A percentile compares a stretch with the other conserved stretches of the same genome.
These are phyloP conservation scores for Ceratobasidium papillatum DNA, from an alignment of 1,284 basidiomycete genomes.

Conservation along the genomic window DNA sequence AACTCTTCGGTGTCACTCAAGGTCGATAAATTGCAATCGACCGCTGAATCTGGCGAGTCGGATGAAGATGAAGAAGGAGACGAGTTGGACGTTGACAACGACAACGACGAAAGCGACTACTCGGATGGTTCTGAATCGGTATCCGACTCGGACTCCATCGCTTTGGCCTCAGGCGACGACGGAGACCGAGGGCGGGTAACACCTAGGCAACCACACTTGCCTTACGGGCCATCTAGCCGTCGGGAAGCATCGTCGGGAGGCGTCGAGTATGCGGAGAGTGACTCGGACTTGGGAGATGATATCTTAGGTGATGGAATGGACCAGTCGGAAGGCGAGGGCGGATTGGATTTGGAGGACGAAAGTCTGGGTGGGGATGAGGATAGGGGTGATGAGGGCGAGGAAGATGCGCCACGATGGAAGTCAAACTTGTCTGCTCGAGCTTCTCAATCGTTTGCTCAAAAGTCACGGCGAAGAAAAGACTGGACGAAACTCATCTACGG, in stretches of 20 bases:
- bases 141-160: constrained; percentile 48
- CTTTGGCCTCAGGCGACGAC: constrained; percentile 6
- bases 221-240: constrained; percentile 52
- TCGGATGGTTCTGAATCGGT: constrained; percentile 43
- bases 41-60: constrained; percentile 1
- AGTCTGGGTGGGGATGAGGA: constrained; percentile 54
- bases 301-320: constrained; percentile 59
- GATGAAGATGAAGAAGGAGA: constrained; percentile 43
- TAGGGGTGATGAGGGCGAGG: constrained; percentile 52
- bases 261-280: constrained; percentile 80
- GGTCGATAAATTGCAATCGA: constrained; percentile 48
- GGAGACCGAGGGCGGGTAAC: constrained; percentile 45
- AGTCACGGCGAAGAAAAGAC: constrained; percentile 63
- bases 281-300: constrained; percentile 66
- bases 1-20: constrained; percentile 73
- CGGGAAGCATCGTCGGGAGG: constrained; percentile 53
- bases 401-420: constrained; percentile 78
- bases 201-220: constrained; percentile 51
- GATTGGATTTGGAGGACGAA: constrained; percentile 54
- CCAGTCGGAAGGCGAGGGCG: constrained; percentile 49
- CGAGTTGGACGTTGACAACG: constrained; percentile 47
- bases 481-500: constrained; percentile 91
- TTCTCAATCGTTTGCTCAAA: constrained; percentile 58
- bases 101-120: constrained; percentile 49
- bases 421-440: constrained; percentile 72